A percentile compares a stretch with the other conserved stretches of the same genome.
Evolutionary conservation across 495 filamentous ascomycete genomes (phyloP).

Genomic region (Thozetella sp.): DNA sequence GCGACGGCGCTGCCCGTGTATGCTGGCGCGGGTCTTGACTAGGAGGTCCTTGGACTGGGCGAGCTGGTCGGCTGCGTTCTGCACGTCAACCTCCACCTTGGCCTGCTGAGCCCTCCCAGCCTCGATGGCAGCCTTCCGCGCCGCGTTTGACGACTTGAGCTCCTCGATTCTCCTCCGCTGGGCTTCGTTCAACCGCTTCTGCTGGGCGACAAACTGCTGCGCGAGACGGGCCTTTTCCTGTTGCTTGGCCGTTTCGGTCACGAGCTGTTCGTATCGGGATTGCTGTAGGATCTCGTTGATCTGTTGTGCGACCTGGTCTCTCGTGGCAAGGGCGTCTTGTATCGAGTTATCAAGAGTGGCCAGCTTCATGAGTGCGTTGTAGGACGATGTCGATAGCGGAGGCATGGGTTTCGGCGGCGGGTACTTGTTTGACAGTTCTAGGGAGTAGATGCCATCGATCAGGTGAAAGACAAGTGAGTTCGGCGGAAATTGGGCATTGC

Average conservation of each 20-base stretch:
- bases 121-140: conserved; percentile 67
- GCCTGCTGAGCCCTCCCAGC: conserved; percentile 61
- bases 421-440: conserved; percentile 45
- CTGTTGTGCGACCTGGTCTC: conserved; percentile 72
- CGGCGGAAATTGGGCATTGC: conserved; percentile 75
- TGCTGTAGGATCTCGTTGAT: conserved; percentile 72
- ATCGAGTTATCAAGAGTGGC: conserved; percentile 90
- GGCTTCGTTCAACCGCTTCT: conserved; percentile 65
- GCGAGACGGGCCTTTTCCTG: conserved; percentile 34
- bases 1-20: conserved; percentile 79
- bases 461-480: conserved; percentile 91
- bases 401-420: conserved; percentile 45
- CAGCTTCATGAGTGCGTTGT: conserved; percentile 87
- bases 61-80: conserved; percentile 60
- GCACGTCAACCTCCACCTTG: conserved; percentile 55
- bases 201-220: conserved; percentile 59
- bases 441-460: conserved; percentile 84
- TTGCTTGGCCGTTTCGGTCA: conserved; percentile 36
- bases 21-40: conserved; percentile 57
- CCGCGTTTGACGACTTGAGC: conserved; percentile 63
- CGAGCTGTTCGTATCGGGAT: background rate
- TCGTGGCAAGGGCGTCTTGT: conserved; percentile 82
- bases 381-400: conserved; percentile 68
- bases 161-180: conserved; percentile 61
- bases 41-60: conserved; percentile 53